Base-by-base conservation (phyloP, 2,329 filamentous ascomycete species). In the Beauveria pseudobassiana region DNA sequence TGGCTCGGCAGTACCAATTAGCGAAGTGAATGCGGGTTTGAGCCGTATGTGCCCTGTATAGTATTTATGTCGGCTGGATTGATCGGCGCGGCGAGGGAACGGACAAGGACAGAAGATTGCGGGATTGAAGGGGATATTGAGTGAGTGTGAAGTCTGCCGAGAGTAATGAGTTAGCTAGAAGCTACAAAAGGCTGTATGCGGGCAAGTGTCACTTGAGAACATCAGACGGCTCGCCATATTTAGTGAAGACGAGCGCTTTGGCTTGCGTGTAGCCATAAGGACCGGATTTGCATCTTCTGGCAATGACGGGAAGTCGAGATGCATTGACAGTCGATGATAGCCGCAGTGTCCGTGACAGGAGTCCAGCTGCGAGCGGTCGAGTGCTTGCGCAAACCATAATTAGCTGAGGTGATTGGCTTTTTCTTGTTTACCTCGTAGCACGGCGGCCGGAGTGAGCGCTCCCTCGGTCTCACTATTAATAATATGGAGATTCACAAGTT, bases 51-150 rank as follows among this genome's bases (percentile, higher is more conserved):
- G 66, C 95, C 95, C 79, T 99, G 95, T 70, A 99, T 90, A 70
- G 93, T 93, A 80, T 99, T 99, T 75, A 99, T 90, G 77, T 99
- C 95, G 70, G 95, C 93, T 26, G 95, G 95, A 78, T 99, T 99
- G 75, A 99, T 91, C 62, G 95, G 91, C 1, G 92, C 87, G 38
- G 93, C 90, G 69, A 99, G 90, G 69, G 95, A 88, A 74, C 91
- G 91, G 63, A 99, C 80, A 60, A 93, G 92, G 67, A 96, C 76
- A 52, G 82, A 77, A 53, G 75, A 76, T 40, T 79, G 73, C 53
- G 90, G 88, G 65, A 92, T 83, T 3, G 85, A 82, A 3, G 90
- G 89, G 4, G 88, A 88, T 71, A 93, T 91, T 67, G 88, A 91
- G 77, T 93, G 86, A 0, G 78, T 82, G 75, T 93, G 89, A 3